Base-by-base conservation (phyloP, 2,329 filamentous ascomycete genomes). In the Cladosporium sp. region DNA sequence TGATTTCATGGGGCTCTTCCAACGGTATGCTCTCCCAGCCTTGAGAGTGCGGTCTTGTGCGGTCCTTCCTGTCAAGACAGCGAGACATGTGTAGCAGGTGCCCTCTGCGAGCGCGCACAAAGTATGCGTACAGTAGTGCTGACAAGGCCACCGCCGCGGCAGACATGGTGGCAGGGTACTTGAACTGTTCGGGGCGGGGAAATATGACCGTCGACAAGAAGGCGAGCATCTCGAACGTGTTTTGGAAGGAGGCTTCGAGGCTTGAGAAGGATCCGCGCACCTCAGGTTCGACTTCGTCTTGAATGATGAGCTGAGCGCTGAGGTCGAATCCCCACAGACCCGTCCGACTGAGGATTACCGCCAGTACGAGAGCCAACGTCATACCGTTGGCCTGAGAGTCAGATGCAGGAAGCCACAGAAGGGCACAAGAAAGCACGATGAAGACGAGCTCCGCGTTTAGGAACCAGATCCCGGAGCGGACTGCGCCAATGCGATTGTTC, bases 381-480 rank as follows among this genome's bases (percentile, higher is more conserved):
- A 59, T 59, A 8, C 61, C 60, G 9, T 54, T 32, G 5, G 37
- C 43, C 4, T 56, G 56, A 3, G 34, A 41, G 1, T 52, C 13
- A 14, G 60, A 56, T 7, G 37, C 11, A 8, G 42, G 40, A 3
- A 61, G 38, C 66, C 66, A 70, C 38, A 70, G 59, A 46, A 65
- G 59, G 2, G 58, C 59, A 16, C 70, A 65, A 61, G 71, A 58
- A 46, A 77, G 64, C 63, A 72, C 58, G 59, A 81, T 56, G 43
- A 77, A 82, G 2, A 72, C 53, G n/a, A 85, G 72, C 63, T 89
- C 85, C 79, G 83, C 87, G 52, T 78, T 83, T 9, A 85, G 63
- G 56, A 81, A 82, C 87, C 87, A 90, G 3, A 89, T 73, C 0
- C 86, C 87, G 0, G 79, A 76, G n/a, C 87, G 73, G 7, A 87